Percentiles rank a stretch among this genome's conserved stretches.
phyloP scores from a whole-genome alignment of 805 yeast species.

The Ogataea nitratoaversa region DNA sequence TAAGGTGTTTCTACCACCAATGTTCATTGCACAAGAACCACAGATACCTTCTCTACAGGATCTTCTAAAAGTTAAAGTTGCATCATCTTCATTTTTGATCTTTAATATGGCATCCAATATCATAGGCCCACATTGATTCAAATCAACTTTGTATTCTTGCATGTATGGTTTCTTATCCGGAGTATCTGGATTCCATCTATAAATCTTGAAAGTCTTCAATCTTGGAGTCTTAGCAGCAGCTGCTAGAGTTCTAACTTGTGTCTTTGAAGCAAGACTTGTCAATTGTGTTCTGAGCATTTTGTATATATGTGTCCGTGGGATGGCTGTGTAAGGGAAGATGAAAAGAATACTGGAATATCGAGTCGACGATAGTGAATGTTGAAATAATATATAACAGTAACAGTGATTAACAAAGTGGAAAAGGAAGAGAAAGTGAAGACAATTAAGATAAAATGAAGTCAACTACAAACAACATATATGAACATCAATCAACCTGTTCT shows the following conservation, averaged over 20 bases:
- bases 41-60: constrained; percentile 99
- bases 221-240: constrained; percentile 56
- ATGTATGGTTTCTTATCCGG: constrained; percentile 89
- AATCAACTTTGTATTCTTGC: constrained; percentile 78
- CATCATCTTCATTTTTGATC: constrained; percentile 94
- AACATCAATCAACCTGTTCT: too few relatives aligned
- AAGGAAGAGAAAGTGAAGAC: not conserved
- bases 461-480: too few relatives aligned
- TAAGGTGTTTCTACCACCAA: constrained; percentile 93
- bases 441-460: too few relatives aligned
- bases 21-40: constrained; percentile 99
- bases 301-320: not conserved
- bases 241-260: constrained; percentile 34
- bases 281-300: constrained; percentile 12
- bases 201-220: constrained; percentile 81
- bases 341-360: too few relatives aligned
- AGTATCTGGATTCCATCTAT: constrained; percentile 97
- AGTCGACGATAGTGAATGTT: not conserved
- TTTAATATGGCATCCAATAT: constrained; percentile 90
- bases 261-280: constrained; percentile 7
- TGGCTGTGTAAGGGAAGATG: not conserved
- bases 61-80: constrained; percentile 94
- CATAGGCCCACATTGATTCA: constrained; percentile 96
- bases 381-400: not conserved
- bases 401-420: not conserved